Conservation (phyloP, 1,284 basidiomycete genomes). For the Marasmius sp. region DNA sequence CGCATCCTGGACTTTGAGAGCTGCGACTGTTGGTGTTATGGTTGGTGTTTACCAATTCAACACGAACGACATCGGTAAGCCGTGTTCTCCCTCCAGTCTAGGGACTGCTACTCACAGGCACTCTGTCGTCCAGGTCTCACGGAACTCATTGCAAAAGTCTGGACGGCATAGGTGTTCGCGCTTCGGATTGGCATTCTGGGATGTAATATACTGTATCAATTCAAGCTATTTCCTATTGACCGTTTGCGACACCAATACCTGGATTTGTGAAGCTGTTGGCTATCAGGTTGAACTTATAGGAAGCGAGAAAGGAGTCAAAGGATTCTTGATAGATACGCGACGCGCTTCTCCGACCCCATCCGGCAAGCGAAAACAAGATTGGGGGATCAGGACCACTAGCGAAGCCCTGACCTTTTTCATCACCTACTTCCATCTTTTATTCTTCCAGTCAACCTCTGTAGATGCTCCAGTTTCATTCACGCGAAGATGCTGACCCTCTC, state of each 20-base stretch:
- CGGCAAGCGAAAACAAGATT: no score
- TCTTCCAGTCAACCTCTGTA: neutral
- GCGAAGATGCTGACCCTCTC: neutral
- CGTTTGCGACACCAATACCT: neutral
- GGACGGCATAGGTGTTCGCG: slow-evolving; percentile 49
- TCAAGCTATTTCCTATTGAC: neutral
- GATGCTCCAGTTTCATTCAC: neutral
- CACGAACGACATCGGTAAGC: slow-evolving; percentile 90
- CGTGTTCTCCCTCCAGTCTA: neutral
- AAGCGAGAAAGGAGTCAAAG: no score
- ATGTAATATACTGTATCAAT: slow-evolving; percentile 1
- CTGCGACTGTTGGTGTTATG: slow-evolving; percentile 80
- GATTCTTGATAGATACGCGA: no score
- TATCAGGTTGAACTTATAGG: no score
- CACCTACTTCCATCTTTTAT: neutral
- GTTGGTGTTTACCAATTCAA: slow-evolving; percentile 97
- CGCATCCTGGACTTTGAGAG: slow-evolving; percentile 74
- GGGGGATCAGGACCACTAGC: no score
- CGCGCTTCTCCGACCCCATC: no score
- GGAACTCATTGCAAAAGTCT: slow-evolving; percentile 65
- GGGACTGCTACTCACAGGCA: neutral
- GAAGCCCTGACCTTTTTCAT: no score
- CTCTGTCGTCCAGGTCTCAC: slow-evolving; percentile 53
- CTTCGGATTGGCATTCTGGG: neutral
- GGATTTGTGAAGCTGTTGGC: no score